A percentile compares a stretch with the other conserved stretches of the same genome.
Conservation (phyloP, 805 yeast genomes). For the Candida ulmi region DNA sequence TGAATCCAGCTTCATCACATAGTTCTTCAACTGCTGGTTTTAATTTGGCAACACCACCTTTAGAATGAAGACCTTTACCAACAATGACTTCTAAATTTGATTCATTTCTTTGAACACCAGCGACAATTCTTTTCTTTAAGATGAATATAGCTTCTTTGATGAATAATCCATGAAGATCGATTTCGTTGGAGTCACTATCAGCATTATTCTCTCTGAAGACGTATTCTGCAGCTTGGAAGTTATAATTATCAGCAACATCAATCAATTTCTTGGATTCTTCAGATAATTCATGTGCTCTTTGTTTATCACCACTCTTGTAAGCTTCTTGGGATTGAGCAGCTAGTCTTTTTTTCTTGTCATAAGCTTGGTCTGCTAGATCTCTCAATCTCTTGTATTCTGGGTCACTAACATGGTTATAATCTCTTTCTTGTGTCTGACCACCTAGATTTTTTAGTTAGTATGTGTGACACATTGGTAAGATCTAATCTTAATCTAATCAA, state of each 20-base stretch:
- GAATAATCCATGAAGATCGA: slow-evolving; percentile 87
- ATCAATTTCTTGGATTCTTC: slow-evolving; percentile 58
- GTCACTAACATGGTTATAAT: slow-evolving; percentile 73
- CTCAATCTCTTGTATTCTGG: slow-evolving; percentile 58
- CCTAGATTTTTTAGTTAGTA: slow-evolving; percentile 5
- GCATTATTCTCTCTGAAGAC: slow-evolving; percentile 85
- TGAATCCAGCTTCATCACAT: slow-evolving; percentile 62
- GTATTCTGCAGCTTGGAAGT: slow-evolving; percentile 81
- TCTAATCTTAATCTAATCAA: too few relatives aligned
- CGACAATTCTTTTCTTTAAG: slow-evolving; percentile 66
- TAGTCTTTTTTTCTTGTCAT: slow-evolving; percentile 46
- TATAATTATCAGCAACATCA: slow-evolving; percentile 59
- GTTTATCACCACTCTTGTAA: slow-evolving; percentile 67
- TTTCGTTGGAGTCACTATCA: slow-evolving; percentile 80
- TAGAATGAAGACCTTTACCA: slow-evolving; percentile 88
- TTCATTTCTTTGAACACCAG: slow-evolving; percentile 54
- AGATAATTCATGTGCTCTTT: slow-evolving; percentile 67
- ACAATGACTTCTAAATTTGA: slow-evolving; percentile 73
- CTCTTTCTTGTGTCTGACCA: slow-evolving; percentile 28
- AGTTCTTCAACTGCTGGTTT: slow-evolving; percentile 84
- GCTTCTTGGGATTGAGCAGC: slow-evolving; percentile 73
- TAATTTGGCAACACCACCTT: slow-evolving; percentile 75
- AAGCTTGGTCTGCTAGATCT: slow-evolving; percentile 62
- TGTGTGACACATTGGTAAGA: not conserved
- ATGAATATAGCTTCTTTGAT: slow-evolving; percentile 84